These are phyloP conservation scores for Penicillium sp. DNA, from an alignment of 2,329 filamentous ascomycete species.

Conservation along the genomic window DNA sequence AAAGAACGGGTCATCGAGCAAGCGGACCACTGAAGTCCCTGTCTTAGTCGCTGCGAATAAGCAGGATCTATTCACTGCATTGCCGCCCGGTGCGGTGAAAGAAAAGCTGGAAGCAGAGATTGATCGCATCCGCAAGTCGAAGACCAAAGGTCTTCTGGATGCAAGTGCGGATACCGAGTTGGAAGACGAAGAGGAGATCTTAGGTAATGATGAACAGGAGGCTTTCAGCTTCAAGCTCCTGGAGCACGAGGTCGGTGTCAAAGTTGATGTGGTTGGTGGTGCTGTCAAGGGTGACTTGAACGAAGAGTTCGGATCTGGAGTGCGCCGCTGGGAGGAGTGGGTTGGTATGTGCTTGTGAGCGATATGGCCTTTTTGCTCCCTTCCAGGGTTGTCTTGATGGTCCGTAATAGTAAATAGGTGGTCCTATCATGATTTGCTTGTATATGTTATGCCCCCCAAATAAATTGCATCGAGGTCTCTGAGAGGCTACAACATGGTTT, in stretches of 20 bases:
- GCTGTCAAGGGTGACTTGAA: conserved; percentile 56
- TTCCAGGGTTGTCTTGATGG: neutral
- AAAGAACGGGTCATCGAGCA: conserved; percentile 51
- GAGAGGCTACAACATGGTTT: neutral
- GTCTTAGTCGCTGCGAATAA: conserved; percentile 92
- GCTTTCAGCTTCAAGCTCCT: conserved; percentile 78
- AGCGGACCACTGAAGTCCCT: conserved; percentile 60
- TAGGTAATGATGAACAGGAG: conserved; percentile 76
- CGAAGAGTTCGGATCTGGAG: conserved; percentile 60
- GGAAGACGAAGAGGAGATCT: conserved; percentile 72
- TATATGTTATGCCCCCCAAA: neutral
- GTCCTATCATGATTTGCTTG: neutral
- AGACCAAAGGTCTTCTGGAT: conserved; percentile 77
- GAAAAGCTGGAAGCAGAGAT: conserved; percentile 76
- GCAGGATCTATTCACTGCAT: conserved; percentile 87
- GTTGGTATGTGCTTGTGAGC: conserved; percentile 68
- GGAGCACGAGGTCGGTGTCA: conserved; percentile 72
- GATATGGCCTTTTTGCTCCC: neutral
- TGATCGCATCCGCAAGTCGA: conserved; percentile 69
- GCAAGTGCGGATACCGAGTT: conserved; percentile 63
- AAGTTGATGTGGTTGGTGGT: conserved; percentile 73
- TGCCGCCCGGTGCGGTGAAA: conserved; percentile 74
- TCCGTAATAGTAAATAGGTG: conserved; percentile 2
- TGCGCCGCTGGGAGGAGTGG: conserved; percentile 88
- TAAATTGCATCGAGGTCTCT: neutral